phyloP scores from a whole-genome alignment of 1,284 basidiomycete species.

The Phellopilus nigrolimitatus region DNA sequence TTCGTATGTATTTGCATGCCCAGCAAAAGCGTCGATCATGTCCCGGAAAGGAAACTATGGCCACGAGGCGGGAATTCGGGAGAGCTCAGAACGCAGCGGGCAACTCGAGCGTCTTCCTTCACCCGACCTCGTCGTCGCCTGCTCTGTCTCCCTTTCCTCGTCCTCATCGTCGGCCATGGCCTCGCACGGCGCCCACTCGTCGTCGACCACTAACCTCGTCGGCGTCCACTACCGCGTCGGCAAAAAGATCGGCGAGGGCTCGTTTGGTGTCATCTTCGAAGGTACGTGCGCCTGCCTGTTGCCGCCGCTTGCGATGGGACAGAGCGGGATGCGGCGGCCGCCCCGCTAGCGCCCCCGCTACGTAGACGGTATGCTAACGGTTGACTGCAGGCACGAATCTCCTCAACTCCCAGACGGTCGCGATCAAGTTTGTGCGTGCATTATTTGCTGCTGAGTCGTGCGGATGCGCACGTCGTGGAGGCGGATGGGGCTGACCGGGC shows the following conservation, averaged over 20 bases:
- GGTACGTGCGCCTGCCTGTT: slow-evolving; percentile 42
- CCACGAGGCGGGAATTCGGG: too few relatives aligned
- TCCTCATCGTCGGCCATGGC: slow-evolving; percentile 29
- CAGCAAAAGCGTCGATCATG: too few relatives aligned
- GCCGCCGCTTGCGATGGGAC: neutral
- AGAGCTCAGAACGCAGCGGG: neutral
- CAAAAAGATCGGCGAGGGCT: slow-evolving; percentile 82
- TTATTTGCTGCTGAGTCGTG: neutral
- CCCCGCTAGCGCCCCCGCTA: neutral
- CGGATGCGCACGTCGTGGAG: too few relatives aligned
- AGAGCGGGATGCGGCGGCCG: neutral
- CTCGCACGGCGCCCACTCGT: slow-evolving; percentile 35
- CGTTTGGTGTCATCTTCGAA: slow-evolving; percentile 97
- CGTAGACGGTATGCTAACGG: too few relatives aligned
- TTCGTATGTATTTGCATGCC: too few relatives aligned
- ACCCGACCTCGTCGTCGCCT: slow-evolving; percentile 6
- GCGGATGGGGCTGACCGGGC: too few relatives aligned
- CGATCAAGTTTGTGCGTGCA: slow-evolving; percentile 91
- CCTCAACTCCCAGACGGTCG: slow-evolving; percentile 92
- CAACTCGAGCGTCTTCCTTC: neutral
- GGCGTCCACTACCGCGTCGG: slow-evolving; percentile 84
- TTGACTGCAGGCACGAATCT: slow-evolving; percentile 85
- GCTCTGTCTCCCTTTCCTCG: slow-evolving; percentile 13
- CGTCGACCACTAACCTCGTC: slow-evolving; percentile 58
- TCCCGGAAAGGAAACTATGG: too few relatives aligned